Evolutionary conservation across 495 filamentous ascomycete species (phyloP).

Genomic region (Bombardia bombarda): DNA sequence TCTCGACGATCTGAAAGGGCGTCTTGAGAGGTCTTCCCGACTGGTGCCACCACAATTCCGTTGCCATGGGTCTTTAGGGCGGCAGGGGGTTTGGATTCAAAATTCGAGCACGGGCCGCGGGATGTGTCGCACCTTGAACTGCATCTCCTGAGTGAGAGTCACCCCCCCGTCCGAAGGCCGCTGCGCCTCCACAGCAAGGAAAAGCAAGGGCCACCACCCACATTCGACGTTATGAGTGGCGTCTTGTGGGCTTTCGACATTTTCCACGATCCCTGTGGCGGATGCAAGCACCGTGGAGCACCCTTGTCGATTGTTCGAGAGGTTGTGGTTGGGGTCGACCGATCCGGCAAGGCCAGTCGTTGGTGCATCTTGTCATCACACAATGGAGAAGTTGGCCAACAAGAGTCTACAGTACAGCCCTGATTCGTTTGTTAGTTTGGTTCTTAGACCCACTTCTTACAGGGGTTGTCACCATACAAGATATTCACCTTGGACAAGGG

Average conservation of each 20-base stretch:
- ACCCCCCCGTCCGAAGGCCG: neutral
- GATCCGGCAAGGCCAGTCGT: slow-evolving; percentile 1
- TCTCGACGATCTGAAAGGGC: slow-evolving; percentile 15
- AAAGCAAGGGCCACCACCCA: slow-evolving; percentile 11
- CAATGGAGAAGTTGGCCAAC: too few species aligned
- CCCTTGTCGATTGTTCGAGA: neutral
- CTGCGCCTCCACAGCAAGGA: neutral
- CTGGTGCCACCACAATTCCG: slow-evolving; percentile 14
- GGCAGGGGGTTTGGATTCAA: slow-evolving; percentile 4
- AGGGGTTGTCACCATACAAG: too few species aligned
- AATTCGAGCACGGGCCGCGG: slow-evolving; percentile 12
- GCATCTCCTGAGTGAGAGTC: too few species aligned
- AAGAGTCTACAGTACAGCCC: too few species aligned
- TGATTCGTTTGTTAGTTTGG: too few species aligned
- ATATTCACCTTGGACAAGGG: too few species aligned
- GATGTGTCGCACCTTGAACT: slow-evolving; percentile 14
- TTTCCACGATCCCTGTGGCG: slow-evolving; percentile 16
- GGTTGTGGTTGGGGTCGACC: slow-evolving; percentile 6
- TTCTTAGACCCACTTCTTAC: too few species aligned
- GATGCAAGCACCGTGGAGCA: slow-evolving; percentile 5
- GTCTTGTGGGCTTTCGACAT: slow-evolving; percentile 14
- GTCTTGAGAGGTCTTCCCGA: slow-evolving; percentile 8
- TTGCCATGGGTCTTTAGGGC: slow-evolving; percentile 19
- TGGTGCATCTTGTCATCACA: slow-evolving; percentile 14
- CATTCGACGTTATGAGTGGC: slow-evolving; percentile 19